phyloP scores from a whole-genome alignment of 257 asterid genomes.

The Eustoma russellianum region DNA sequence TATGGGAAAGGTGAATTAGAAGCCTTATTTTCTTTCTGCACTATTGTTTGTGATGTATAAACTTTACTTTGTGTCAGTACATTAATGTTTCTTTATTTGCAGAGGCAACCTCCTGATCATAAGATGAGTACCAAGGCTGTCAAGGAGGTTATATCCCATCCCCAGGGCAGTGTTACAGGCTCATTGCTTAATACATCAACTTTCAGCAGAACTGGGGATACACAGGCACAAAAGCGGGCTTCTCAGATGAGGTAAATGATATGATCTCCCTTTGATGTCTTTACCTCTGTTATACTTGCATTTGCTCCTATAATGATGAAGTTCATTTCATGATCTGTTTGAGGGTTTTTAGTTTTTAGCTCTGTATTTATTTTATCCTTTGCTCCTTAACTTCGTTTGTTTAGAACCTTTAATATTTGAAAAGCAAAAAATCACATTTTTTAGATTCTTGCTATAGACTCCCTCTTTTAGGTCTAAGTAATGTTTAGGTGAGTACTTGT shows the following conservation, averaged over 20 bases:
- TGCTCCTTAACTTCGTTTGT: background rate
- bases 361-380: background rate
- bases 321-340: background rate
- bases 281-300: background rate
- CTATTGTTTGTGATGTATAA: background rate
- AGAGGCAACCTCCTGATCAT: conserved; percentile 47
- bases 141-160: conserved; percentile 21
- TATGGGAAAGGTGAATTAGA: conserved; percentile 36
- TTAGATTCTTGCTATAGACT: too few species aligned
- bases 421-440: too few species aligned
- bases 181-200: conserved; percentile 28
- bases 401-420: background rate
- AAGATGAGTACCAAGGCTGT: conserved; percentile 33
- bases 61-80: background rate
- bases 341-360: background rate
- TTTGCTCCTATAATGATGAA: background rate
- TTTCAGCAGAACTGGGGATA: conserved; percentile 32
- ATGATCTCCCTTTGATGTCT: background rate
- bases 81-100: conserved; percentile 14
- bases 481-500: too few species aligned
- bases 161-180: conserved; percentile 27
- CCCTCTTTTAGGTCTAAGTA: too few species aligned
- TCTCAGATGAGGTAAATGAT: conserved; percentile 44
- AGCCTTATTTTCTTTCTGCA: background rate
- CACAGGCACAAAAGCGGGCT: conserved; percentile 27